Evolutionary conservation across 495 filamentous ascomycete species (phyloP).

Genomic region (Penicillium fimorum): DNA sequence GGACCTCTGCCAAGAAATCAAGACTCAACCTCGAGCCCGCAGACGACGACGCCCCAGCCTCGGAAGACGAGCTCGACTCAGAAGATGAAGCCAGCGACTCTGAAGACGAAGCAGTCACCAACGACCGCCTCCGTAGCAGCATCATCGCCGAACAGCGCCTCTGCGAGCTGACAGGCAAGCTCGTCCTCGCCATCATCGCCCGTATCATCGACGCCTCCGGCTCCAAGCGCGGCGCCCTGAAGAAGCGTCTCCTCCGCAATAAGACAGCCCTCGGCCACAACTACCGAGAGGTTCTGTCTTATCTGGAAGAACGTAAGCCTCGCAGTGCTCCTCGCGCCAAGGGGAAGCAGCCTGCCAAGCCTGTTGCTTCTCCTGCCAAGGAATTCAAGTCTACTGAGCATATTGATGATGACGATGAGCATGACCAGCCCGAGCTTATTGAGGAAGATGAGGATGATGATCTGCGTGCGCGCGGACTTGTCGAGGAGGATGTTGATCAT

Average conservation of each 20-base stretch:
- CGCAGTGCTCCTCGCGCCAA: slow-evolving; percentile 40
- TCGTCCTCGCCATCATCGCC: slow-evolving; percentile 74
- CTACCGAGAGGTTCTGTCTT: slow-evolving; percentile 72
- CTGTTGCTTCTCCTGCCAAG: slow-evolving; percentile 34
- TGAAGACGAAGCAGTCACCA: slow-evolving; percentile 46
- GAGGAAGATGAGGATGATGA: slow-evolving; percentile 61
- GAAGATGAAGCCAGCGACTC: slow-evolving; percentile 63
- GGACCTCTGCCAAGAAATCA: slow-evolving; percentile 67
- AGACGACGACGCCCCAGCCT: slow-evolving; percentile 63
- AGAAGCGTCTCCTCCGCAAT: slow-evolving; percentile 65
- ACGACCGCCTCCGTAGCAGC: slow-evolving; percentile 56
- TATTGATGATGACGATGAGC: slow-evolving; percentile 51
- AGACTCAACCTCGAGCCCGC: slow-evolving; percentile 64
- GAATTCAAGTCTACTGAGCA: slow-evolving; percentile 42
- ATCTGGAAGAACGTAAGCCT: slow-evolving; percentile 62
- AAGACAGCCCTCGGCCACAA: slow-evolving; percentile 65
- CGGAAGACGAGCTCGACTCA: slow-evolving; percentile 46
- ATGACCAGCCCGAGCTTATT: slow-evolving; percentile 47
- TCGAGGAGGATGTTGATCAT: slow-evolving; percentile 56
- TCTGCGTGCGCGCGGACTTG: slow-evolving; percentile 56
- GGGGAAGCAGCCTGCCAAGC: slow-evolving; percentile 44
- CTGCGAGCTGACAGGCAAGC: slow-evolving; percentile 78
- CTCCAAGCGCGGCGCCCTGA: slow-evolving; percentile 57
- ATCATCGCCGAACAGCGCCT: slow-evolving; percentile 77
- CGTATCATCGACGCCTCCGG: slow-evolving; percentile 66